Evolutionary conservation across 202 grass and related monocot genomes (phyloP).

Genomic region (Zoysia matrella): DNA sequence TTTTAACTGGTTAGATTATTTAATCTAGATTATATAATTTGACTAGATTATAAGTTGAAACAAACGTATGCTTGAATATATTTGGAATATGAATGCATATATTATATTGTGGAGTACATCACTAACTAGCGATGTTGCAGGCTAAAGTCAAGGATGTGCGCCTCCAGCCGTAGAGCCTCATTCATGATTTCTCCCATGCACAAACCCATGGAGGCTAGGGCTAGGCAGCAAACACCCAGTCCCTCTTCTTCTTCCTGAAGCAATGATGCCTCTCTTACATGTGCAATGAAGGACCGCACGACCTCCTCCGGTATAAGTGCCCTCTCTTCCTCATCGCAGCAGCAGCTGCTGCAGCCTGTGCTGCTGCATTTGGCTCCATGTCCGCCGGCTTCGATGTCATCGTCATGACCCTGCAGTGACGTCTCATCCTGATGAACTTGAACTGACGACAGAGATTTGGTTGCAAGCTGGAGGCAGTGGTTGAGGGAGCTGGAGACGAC

Average conservation of each 20-base stretch:
- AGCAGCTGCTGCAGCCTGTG: neutral
- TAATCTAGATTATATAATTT: too few species aligned
- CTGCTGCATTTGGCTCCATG: conserved; percentile 7
- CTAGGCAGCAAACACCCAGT: conserved; percentile 33
- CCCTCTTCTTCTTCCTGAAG: neutral
- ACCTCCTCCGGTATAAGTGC: conserved; percentile 11
- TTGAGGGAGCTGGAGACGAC: conserved; percentile 38
- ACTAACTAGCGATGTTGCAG: neutral
- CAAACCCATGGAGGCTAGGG: conserved; percentile 46
- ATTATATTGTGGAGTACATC: neutral
- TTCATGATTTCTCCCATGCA: conserved; percentile 63
- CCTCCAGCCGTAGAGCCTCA: conserved; percentile 59
- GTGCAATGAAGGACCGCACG: conserved; percentile 39
- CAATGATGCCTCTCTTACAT: conserved; percentile 15
- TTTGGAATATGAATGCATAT: too few species aligned
- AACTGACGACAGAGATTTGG: neutral
- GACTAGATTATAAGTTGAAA: too few species aligned
- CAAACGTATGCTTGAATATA: too few species aligned
- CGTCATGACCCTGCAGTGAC: neutral
- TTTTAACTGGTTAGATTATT: too few species aligned
- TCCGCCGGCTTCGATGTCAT: conserved; percentile 42
- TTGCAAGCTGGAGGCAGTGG: conserved; percentile 6
- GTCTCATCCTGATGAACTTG: neutral
- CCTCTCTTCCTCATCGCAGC: conserved; percentile 16
- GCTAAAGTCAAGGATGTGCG: conserved; percentile 56